Conservation (phyloP, 192 early-diverging fungal genomes). For the Umbelopsis vinacea region DNA sequence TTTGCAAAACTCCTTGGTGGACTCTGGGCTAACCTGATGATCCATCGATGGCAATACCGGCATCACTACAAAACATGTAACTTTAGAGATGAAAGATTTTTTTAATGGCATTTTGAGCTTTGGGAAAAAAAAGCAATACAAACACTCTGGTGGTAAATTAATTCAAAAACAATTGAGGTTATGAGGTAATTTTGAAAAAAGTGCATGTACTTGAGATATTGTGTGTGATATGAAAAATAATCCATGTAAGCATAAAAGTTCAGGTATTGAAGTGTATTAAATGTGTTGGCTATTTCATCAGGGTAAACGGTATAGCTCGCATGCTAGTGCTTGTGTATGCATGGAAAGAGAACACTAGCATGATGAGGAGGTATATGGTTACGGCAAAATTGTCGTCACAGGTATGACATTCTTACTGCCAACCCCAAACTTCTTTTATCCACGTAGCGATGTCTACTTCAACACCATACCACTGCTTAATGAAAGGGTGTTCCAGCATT, state of each 20-base stretch:
- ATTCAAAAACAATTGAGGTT: too few species aligned
- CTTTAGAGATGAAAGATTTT: not conserved
- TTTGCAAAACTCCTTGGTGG: conserved; percentile 79
- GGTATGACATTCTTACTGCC: conserved; percentile 19
- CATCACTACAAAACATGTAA: not conserved
- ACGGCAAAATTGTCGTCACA: not conserved
- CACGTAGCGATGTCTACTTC: conserved; percentile 68
- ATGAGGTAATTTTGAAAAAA: too few species aligned
- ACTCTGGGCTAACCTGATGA: conserved; percentile 54
- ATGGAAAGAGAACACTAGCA: not conserved
- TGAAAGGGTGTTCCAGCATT: conserved; percentile 71
- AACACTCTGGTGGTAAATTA: too few species aligned
- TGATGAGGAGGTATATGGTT: conserved; percentile 13
- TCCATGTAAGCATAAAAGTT: not conserved
- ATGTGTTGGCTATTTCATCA: not conserved
- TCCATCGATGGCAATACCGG: too few species aligned
- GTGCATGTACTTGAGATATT: too few species aligned
- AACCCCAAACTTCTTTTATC: conserved; percentile 75
- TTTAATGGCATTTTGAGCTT: too few species aligned
- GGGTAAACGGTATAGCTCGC: not conserved
- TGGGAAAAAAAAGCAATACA: too few species aligned
- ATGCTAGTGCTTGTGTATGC: not conserved
- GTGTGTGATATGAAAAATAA: too few species aligned
- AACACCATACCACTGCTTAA: conserved; percentile 56
- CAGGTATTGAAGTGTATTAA: not conserved